A percentile compares a stretch with the other conserved stretches of the same genome.
phyloP scores from a whole-genome alignment of 1,139 yeast species.

The Geotrichum cucujoidarum region DNA sequence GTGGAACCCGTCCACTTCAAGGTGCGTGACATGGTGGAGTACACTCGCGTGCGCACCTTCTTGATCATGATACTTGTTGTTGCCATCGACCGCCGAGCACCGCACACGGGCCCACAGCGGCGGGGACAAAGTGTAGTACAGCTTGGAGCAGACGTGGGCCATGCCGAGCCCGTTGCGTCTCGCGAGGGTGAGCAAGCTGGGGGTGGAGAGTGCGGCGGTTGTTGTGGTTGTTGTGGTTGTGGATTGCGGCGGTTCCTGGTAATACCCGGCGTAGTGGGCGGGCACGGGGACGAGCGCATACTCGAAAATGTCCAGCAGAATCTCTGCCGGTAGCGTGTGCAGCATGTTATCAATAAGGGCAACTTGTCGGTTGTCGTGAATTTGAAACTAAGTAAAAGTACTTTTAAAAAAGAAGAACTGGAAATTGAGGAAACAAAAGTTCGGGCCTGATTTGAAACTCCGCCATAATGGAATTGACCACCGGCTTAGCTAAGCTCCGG shows the following conservation, averaged over 20 bases:
- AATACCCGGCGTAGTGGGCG: constrained; percentile 8
- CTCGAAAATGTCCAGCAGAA: constrained; percentile 14
- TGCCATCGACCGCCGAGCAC: too few relatives aligned
- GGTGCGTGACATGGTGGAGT: too few relatives aligned
- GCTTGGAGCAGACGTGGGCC: constrained; percentile 9
- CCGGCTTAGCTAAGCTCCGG: background rate
- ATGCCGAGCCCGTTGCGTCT: constrained; percentile 1
- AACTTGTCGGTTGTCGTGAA: background rate
- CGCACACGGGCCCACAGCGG: background rate
- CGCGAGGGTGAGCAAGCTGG: background rate
- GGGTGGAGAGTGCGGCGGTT: background rate
- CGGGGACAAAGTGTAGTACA: constrained; percentile 9
- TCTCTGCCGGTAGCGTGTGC: constrained; percentile 10
- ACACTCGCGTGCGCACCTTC: too few relatives aligned
- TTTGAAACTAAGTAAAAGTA: too few relatives aligned
- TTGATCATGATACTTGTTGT: too few relatives aligned
- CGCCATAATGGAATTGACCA: background rate
- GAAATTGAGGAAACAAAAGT: background rate
- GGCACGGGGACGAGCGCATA: constrained; percentile 11
- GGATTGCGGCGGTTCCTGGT: background rate
- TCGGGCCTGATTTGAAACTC: background rate
- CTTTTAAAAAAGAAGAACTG: background rate
- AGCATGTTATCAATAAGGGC: constrained; percentile 2
- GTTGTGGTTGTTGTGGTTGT: background rate
- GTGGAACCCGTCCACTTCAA: too few relatives aligned